Evolutionary conservation across 1,139 yeast species (phyloP).

Genomic region (Meyerozyma elateridarum): DNA sequence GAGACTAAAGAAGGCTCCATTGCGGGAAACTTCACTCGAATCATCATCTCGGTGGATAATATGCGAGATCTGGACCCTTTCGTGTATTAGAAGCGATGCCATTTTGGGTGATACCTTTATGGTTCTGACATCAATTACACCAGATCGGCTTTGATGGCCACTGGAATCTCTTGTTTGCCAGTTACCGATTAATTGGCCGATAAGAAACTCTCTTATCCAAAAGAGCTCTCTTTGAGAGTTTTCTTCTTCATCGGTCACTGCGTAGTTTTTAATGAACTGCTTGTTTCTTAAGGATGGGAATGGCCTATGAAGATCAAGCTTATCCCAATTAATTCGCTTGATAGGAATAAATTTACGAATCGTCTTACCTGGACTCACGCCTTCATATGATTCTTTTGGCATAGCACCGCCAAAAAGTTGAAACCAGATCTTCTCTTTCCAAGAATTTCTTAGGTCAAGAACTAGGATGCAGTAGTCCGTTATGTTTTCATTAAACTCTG

Average conservation of each 20-base stretch:
- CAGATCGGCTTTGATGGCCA: slow-evolving; percentile 32
- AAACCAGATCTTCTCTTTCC: slow-evolving; percentile 43
- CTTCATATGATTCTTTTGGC: slow-evolving; percentile 14
- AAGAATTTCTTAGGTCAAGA: slow-evolving; percentile 66
- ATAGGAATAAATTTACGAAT: slow-evolving; percentile 68
- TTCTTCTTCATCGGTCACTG: slow-evolving; percentile 50
- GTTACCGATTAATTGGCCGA: slow-evolving; percentile 53
- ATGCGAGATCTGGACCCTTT: slow-evolving; percentile 40
- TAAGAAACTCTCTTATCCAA: slow-evolving; percentile 72
- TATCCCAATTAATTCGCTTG: slow-evolving; percentile 43
- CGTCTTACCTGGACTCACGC: slow-evolving; percentile 48
- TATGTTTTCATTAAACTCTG: slow-evolving; percentile 21
- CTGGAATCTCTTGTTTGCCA: slow-evolving; percentile 45
- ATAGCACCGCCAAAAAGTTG: slow-evolving; percentile 7
- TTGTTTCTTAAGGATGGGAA: slow-evolving; percentile 76
- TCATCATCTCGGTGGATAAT: slow-evolving; percentile 11
- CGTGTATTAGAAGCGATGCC: slow-evolving; percentile 47
- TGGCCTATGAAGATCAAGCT: slow-evolving; percentile 40
- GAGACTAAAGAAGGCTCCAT: slow-evolving; percentile 23
- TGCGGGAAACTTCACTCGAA: slow-evolving; percentile 4
- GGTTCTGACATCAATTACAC: slow-evolving; percentile 62
- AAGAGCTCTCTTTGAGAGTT: slow-evolving; percentile 55
- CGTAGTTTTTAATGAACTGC: slow-evolving; percentile 67
- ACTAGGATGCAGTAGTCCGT: slow-evolving; percentile 59
- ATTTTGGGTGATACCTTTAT: slow-evolving; percentile 54